Conservation (phyloP, 2,329 filamentous ascomycete genomes). For the Neoarthrinium moseri region DNA sequence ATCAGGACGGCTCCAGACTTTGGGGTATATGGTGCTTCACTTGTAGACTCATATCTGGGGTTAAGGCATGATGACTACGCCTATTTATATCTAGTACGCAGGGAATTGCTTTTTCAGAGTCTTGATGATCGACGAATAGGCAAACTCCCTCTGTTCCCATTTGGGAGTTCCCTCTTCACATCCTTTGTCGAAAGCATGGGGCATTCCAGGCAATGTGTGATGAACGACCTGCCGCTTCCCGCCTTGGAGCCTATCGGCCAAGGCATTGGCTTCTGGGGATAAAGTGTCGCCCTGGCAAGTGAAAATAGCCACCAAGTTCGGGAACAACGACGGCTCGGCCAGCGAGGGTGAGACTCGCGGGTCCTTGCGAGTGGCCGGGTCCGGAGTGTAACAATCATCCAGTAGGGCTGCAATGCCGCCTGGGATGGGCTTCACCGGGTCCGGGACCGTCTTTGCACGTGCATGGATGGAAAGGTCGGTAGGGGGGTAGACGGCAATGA, state of each 20-base stretch:
- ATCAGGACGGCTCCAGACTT: too few relatives aligned
- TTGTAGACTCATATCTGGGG: too few relatives aligned
- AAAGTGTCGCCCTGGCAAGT: constrained; percentile 14
- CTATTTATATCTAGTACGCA: too few relatives aligned
- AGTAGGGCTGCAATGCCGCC: constrained; percentile 9
- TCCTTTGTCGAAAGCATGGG: constrained; percentile 12
- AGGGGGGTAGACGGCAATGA: constrained; percentile 11
- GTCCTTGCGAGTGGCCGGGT: constrained; percentile 10
- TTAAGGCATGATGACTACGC: too few relatives aligned
- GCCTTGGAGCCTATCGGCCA: constrained; percentile 6
- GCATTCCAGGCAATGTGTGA: constrained; percentile 8
- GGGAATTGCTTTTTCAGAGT: constrained; percentile 4
- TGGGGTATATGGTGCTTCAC: too few relatives aligned
- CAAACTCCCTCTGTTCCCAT: constrained; percentile 9
- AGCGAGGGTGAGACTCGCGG: constrained; percentile 14
- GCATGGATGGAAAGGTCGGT: constrained; percentile 12
- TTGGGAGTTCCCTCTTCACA: constrained; percentile 6
- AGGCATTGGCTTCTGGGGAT: constrained; percentile 11
- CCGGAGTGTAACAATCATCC: constrained; percentile 15
- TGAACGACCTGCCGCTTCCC: constrained; percentile 9
- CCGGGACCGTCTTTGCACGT: constrained; percentile 11
- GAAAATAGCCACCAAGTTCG: constrained; percentile 11
- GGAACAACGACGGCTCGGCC: constrained; percentile 13
- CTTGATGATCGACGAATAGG: constrained; percentile 2
- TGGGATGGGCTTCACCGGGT: constrained; percentile 12